Base-by-base conservation (phyloP, 140 eudicot genomes). In the Bidens hawaiensis region DNA sequence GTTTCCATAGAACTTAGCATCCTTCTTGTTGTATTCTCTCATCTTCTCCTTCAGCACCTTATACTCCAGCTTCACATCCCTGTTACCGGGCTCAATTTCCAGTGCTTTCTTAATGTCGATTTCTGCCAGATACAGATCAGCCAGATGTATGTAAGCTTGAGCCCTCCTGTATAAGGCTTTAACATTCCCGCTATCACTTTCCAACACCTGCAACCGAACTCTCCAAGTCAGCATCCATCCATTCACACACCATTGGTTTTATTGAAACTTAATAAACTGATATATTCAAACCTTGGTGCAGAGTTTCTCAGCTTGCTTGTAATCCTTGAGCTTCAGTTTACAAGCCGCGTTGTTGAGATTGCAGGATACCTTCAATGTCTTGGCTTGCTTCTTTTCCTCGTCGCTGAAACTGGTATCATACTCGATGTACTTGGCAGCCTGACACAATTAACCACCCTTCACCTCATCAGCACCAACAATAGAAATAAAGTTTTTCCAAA, bases 121-220 rank as follows among this genome's bases (percentile, higher is more conserved):
- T 69, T 93, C 99, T 0, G 97, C 99, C 54, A 93, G 49, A 57
- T 93, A 95, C 58, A 93, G 63, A 63, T 93, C 95, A 31, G 78
- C 82, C 47, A 83, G 45, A 72, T 85, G 73, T 4, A 88, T 83
- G 69, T 85, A 83, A 47, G 96, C 97, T 69, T 93, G 97, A 27
- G 95, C 95, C 75, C 99, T 83, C 60, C 97, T 76, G 60, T 93
- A 93, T 0, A 93, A 83, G 5, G 99, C 99, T 73, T 93, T 93
- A 67, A 93, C 95, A 78, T 88, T 93, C 64, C 71, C 81, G 23
- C 95, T 79, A 41, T 93, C 97, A 28, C 75, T 46, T 67, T 88
- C 99, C 81, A 93, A 57, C 24, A 85, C 98, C n/a, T n/a, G n/a
- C n/a, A n/a, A n/a, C n/a, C n/a, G n/a, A n/a, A n/a, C n/a, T n/a